Percentiles rank a stretch among this genome's conserved stretches.
Evolutionary conservation across 108 stramenopile species (phyloP).

Genomic region (Cyclotella atomus): DNA sequence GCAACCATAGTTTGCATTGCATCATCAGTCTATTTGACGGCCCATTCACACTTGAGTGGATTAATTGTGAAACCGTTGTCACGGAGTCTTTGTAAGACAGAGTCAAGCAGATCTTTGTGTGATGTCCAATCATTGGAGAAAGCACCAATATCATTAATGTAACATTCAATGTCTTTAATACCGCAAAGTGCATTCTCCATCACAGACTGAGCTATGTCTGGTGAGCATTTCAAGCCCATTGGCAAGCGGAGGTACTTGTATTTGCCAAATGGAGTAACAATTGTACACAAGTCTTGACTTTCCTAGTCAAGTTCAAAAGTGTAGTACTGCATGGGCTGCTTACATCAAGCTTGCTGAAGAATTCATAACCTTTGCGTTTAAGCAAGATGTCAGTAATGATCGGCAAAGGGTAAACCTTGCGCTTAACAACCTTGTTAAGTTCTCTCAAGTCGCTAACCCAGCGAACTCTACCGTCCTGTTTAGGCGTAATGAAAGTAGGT

Average conservation of each 20-base stretch:
- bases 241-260: constrained; percentile 46
- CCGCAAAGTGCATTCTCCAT: constrained; percentile 45
- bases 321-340: constrained; percentile 54
- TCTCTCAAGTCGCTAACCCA: constrained; percentile 50
- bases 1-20: constrained; percentile 18
- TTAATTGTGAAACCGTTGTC: constrained; percentile 42
- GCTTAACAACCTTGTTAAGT: constrained; percentile 32
- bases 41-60: constrained; percentile 46
- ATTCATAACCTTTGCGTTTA: constrained; percentile 23
- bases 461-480: constrained; percentile 46
- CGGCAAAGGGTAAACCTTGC: constrained; percentile 43
- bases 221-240: constrained; percentile 56
- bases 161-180: constrained; percentile 40
- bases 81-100: constrained; percentile 18
- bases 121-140: constrained; percentile 39
- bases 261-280: constrained; percentile 56
- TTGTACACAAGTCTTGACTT: constrained; percentile 18
- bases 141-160: constrained; percentile 58
- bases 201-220: constrained; percentile 53
- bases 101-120: constrained; percentile 23
- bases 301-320: constrained; percentile 42
- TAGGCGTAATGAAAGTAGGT: constrained; percentile 47
- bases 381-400: constrained; percentile 43
- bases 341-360: constrained; percentile 41
- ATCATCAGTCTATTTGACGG: constrained; percentile 45